These are phyloP conservation scores for Zymoseptoria crescenta DNA, from an alignment of 2,329 filamentous ascomycete genomes.

Conservation along the genomic window DNA sequence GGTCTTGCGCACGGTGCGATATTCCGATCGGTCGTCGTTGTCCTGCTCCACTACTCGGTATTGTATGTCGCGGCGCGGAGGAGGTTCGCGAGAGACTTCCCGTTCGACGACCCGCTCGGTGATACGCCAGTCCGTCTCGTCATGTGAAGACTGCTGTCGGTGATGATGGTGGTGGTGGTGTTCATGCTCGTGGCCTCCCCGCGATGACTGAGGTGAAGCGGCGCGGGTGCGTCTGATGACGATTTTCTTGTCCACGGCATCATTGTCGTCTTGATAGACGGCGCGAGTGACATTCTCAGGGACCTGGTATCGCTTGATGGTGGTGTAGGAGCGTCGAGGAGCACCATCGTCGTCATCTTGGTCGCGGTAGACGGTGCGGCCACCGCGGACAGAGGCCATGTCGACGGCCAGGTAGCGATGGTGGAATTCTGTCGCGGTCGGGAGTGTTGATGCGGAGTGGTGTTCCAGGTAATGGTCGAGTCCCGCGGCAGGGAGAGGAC, in stretches of 20 bases:
- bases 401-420: neutral
- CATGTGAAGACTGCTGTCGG: constrained; percentile 2
- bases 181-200: constrained; percentile 4
- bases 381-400: constrained; percentile 32
- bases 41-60: constrained; percentile 29
- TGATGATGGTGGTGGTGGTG: constrained; percentile 5
- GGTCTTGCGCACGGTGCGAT: constrained; percentile 32
- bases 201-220: constrained; percentile 11
- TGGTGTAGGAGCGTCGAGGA: constrained; percentile 41
- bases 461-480: neutral
- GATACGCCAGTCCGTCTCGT: constrained; percentile 27
- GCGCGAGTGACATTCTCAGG: constrained; percentile 38
- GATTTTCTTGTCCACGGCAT: constrained; percentile 39
- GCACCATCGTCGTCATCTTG: constrained; percentile 34
- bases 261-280: constrained; percentile 25
- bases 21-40: constrained; percentile 28
- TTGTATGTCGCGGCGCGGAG: constrained; percentile 25
- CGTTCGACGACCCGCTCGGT: constrained; percentile 34
- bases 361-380: constrained; percentile 36
- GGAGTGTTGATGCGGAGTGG: neutral
- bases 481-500: neutral
- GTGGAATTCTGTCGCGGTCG: neutral
- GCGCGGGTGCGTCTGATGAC: constrained; percentile 33
- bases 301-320: constrained; percentile 54
- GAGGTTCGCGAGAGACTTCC: constrained; percentile 19